Conservation (phyloP, 768 basidiomycete species). For the Fomitopsis serialis region DNA sequence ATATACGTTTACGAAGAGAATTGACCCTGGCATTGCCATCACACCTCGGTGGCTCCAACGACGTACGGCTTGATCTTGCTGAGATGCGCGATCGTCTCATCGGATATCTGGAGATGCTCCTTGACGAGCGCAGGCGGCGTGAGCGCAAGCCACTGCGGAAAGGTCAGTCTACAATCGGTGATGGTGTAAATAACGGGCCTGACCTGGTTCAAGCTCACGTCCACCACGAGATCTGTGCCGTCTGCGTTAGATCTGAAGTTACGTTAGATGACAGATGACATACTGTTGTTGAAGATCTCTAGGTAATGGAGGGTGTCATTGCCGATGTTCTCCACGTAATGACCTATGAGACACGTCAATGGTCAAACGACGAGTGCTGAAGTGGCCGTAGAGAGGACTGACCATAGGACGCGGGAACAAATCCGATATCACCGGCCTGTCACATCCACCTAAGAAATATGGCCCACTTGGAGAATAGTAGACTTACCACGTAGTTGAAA, state of each 20-base stretch:
- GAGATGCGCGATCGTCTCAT: conserved; percentile 43
- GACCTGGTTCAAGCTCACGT: conserved; percentile 41
- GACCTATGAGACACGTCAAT: conserved; percentile 14
- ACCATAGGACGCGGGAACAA: conserved; percentile 52
- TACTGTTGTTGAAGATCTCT: conserved; percentile 31
- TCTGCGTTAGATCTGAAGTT: neutral
- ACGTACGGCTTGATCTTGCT: conserved; percentile 46
- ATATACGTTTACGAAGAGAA: too few relatives aligned
- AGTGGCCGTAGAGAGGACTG: too few relatives aligned
- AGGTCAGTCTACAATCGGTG: neutral
- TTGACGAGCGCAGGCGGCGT: conserved; percentile 55
- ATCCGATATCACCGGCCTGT: conserved; percentile 32
- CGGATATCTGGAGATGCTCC: conserved; percentile 51
- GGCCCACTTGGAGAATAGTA: neutral
- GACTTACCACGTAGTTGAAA: conserved; percentile 46
- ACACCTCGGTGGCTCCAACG: conserved; percentile 26
- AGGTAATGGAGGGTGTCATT: conserved; percentile 31
- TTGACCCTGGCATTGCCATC: too few relatives aligned
- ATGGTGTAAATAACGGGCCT: neutral
- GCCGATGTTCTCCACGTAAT: conserved; percentile 35
- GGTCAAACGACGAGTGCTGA: neutral
- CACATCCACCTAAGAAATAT: neutral
- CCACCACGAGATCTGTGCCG: conserved; percentile 15
- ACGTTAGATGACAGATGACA: neutral
- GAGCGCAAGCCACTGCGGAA: conserved; percentile 50